Evolutionary conservation across 805 yeast genomes (phyloP).

Genomic region (Saccharomycopsis fibuligera): DNA sequence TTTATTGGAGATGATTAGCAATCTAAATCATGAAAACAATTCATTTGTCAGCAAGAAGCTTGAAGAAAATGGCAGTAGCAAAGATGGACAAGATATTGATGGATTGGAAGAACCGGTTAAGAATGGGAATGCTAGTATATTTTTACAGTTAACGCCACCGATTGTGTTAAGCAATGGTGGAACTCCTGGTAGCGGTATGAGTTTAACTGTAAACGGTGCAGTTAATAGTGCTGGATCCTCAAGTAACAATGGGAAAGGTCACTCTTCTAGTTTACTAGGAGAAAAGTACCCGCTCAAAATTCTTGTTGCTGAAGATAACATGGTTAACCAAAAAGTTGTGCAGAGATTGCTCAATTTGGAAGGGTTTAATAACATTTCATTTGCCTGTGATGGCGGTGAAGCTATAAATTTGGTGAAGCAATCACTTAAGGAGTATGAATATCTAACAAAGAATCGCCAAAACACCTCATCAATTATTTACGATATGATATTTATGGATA

Average conservation of each 20-base stretch:
- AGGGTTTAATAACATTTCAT: conserved; percentile 61
- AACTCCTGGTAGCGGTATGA: no score
- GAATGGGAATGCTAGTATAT: background rate
- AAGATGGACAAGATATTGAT: background rate
- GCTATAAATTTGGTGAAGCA: conserved; percentile 65
- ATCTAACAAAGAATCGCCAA: conserved; percentile 28
- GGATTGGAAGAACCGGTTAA: background rate
- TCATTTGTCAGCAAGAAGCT: no score
- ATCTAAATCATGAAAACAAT: background rate
- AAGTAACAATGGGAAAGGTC: no score
- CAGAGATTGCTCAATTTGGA: conserved; percentile 81
- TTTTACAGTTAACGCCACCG: background rate
- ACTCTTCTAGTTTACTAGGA: conserved; percentile 5
- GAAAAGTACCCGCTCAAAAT: conserved; percentile 35
- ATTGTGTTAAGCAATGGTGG: no score
- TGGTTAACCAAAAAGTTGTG: conserved; percentile 91
- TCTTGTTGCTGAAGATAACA: conserved; percentile 89
- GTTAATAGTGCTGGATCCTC: background rate
- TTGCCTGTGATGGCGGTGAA: conserved; percentile 89
- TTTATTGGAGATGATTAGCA: no score
- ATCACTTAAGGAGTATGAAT: conserved; percentile 29
- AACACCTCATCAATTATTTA: conserved; percentile 12
- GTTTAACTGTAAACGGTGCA: background rate
- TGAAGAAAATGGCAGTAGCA: background rate
- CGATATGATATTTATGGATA: conserved; percentile 90